Evolutionary conservation across 345 rosid genomes (phyloP), one percentile per base, ranked within the genome.

Genomic region (Crucihimalaya himalaica): DNA sequence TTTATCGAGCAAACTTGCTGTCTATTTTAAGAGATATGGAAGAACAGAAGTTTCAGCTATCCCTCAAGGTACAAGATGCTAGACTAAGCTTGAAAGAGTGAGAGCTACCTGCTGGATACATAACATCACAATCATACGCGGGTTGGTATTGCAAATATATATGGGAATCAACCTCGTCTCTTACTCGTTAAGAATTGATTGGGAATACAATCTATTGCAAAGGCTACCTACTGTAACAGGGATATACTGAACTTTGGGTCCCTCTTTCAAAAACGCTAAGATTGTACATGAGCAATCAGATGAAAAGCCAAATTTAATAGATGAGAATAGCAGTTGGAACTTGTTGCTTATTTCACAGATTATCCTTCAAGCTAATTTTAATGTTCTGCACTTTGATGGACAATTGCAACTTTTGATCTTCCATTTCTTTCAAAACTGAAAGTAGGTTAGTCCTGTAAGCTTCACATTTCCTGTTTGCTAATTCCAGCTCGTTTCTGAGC

Each of bases 11-110:
- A 34, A 85, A 84, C 78, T 79, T 91, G 77, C 74, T 91, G 78
- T 81, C 90, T 25, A 84, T 89, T 63, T 75, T 91, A 82, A 89
- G 84, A 77, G 94, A 93, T 28, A 89, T 87, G 92, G 98, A 93
- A 80, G 94, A 91, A 25, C 89, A 88, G 77, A 93, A 40, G 45
- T 40, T 40, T 40, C 45, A 40, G 45, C 79, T 93, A 43, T 84
- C 92, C 0, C 87, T 89, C 70, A 93, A 93, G 83, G 90, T 93
- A 60, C 90, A 93, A 68, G 89, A 85, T 75, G 96, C 89, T 47
- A 87, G 86, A 86, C 88, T 86, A 63, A 89, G 88, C 77, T 81
- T 91, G 76, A 86, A 84, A 84, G 92, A 91, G 65, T 84, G 84
- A 88, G 65, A 77, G 83, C 64, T 84, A 76, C 48, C 75, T 72